Conservation (phyloP, 1,284 basidiomycete genomes). For the Termitomyces sp. region DNA sequence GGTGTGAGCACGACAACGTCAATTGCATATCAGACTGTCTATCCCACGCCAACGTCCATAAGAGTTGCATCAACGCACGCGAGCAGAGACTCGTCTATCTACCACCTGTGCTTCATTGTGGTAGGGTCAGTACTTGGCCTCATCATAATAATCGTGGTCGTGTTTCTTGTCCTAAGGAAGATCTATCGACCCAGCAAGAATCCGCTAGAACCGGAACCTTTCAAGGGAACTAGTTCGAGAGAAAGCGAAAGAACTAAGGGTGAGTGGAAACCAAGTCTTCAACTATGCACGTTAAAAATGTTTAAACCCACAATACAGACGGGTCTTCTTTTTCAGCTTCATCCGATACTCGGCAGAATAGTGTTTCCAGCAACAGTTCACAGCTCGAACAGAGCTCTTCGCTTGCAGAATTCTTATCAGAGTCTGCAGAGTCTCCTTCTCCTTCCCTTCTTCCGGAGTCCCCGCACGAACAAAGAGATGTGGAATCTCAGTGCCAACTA, state of each 20-base stretch:
- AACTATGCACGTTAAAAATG: neutral
- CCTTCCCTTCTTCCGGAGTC: neutral
- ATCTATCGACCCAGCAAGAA: too few relatives aligned
- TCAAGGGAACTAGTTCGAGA: neutral
- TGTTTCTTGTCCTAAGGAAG: neutral
- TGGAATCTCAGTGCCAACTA: neutral
- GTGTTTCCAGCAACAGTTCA: too few relatives aligned
- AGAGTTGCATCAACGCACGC: neutral
- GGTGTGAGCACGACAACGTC: neutral
- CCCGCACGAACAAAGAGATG: neutral
- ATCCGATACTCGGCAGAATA: neutral
- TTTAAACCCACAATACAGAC: neutral
- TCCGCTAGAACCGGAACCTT: neutral
- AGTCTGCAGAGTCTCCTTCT: neutral
- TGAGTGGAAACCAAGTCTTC: neutral
- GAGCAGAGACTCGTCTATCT: neutral
- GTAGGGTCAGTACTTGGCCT: neutral
- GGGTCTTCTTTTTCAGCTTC: neutral
- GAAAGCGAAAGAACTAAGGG: neutral
- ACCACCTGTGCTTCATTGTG: neutral
- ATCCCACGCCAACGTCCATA: neutral
- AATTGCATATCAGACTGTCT: neutral
- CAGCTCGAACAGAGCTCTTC: neutral
- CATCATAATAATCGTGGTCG: neutral
- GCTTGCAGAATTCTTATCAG: neutral